phyloP scores from a whole-genome alignment of 352 stramenopile species.

The Pythium sp. region DNA sequence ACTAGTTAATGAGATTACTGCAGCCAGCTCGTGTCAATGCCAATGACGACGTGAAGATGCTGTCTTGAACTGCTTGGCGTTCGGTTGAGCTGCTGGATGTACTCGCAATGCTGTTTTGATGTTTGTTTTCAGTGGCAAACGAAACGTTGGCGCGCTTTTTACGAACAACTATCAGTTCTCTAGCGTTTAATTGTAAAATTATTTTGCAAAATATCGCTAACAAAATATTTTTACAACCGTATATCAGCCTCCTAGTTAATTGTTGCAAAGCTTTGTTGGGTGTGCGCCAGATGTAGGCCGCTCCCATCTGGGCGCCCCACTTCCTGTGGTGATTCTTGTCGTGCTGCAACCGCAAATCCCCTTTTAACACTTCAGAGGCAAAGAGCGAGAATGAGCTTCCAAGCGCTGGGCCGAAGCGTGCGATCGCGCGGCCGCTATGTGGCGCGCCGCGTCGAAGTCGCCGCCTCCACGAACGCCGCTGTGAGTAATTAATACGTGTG shows the following conservation, averaged over 20 bases:
- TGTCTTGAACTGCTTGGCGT: neutral
- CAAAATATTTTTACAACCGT: no score
- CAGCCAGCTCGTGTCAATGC: neutral
- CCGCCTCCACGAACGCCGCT: slow-evolving; percentile 20
- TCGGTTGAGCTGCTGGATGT: neutral
- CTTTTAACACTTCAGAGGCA: slow-evolving; percentile 6
- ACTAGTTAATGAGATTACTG: neutral
- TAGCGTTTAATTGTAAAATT: no score
- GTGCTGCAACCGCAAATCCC: slow-evolving; percentile 4
- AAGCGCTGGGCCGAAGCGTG: slow-evolving; percentile 35
- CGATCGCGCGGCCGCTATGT: slow-evolving; percentile 37
- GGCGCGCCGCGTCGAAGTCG: slow-evolving; percentile 19
- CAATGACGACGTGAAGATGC: neutral
- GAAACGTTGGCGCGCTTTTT: neutral
- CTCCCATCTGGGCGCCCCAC: neutral
- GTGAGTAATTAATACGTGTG: neutral
- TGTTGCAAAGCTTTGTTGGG: neutral
- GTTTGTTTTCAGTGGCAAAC: neutral
- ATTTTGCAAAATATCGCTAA: no score
- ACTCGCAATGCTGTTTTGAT: neutral
- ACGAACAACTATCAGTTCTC: neutral
- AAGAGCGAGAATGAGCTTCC: slow-evolving; percentile 47
- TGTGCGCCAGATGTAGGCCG: slow-evolving; percentile 7
- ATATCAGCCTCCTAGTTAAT: neutral
- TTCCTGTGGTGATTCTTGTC: slow-evolving; percentile 8